Conservation (phyloP, 108 stramenopile genomes). For the Cyclostephanos invisitatus region DNA sequence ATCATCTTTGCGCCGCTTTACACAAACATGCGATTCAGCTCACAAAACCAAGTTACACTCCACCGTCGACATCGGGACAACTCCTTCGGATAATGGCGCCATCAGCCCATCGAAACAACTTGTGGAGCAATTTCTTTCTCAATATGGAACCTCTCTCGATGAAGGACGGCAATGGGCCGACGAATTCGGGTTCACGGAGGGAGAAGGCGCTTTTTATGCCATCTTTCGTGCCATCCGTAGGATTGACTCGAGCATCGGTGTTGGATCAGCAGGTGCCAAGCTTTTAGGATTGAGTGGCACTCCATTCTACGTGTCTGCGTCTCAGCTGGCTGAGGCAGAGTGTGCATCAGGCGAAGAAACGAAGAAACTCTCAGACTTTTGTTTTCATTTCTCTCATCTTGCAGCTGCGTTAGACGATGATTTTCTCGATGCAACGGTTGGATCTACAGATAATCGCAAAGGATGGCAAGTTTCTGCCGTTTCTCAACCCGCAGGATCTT, state of each 20-base stretch:
- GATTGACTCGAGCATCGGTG: constrained; percentile 14
- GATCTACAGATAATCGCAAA: constrained; percentile 78
- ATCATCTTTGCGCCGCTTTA: constrained; percentile 9
- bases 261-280: neutral
- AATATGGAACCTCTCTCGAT: constrained; percentile 24
- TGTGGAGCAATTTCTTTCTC: constrained; percentile 18
- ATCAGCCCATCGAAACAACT: constrained; percentile 14
- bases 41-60: constrained; percentile 14
- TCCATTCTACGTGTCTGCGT: constrained; percentile 63
- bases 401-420: constrained; percentile 72
- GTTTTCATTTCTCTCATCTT: constrained; percentile 69
- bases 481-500: constrained; percentile 65
- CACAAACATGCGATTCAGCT: neutral
- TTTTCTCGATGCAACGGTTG: constrained; percentile 80
- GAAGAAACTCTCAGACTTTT: constrained; percentile 40
- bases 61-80: constrained; percentile 3
- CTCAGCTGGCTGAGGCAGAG: constrained; percentile 39
- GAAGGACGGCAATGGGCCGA: constrained; percentile 57
- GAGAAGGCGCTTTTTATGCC: constrained; percentile 53
- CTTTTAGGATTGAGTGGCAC: constrained; percentile 56
- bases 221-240: constrained; percentile 64
- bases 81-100: constrained; percentile 5
- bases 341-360: constrained; percentile 9
- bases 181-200: constrained; percentile 57
- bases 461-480: constrained; percentile 79